Evolutionary conservation across 2,329 filamentous ascomycete species (phyloP), one percentile per base, ranked within the genome.

Genomic region (Chaetomiaceae sp.): DNA sequence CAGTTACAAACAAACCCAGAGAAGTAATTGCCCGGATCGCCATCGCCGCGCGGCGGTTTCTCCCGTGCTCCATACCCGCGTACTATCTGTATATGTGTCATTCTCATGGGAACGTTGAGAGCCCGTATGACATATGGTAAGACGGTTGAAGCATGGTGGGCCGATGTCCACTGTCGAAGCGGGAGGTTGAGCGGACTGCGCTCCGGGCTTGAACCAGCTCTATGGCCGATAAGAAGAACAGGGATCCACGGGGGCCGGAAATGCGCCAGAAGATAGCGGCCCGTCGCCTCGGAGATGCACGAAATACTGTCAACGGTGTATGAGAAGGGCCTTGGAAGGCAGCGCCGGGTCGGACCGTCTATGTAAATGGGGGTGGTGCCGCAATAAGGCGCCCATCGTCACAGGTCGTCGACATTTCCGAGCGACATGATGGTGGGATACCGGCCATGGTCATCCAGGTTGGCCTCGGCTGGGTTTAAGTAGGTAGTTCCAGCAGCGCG

Each of bases 201-300:
- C 39, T 20, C 12, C 17, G 11, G 3, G 22, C 22, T 37, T 23
- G 23, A 38, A 9, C 19, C 37, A 25, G 43, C 23, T 29, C 8
- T 33, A 49, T 49, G 31, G 37, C 48, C 31, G 53, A 55, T 56
- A 56, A 49, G 53, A 20, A 22, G 22, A 3, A 34, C 33, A 34
- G 42, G 40, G 46, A 50, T 40, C 20, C 4, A 40, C 39, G 49
- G 44, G 47, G 38, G 14, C 19, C 44, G 45, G 49, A 49, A 45
- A 53, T 55, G 53, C 47, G 40, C 27, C 17, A 47, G 27, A 22
- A 45, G 31, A 31, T 45, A 54, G 53, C 38, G 37, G 20, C 33
- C 39, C 39, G 20, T 19, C 19, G 31, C 53, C 53, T 56, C 53
- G 53, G 53, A 56, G 49, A 56, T 52, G 48, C 52, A 40, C 40